A percentile compares a stretch with the other conserved stretches of the same genome.
phyloP scores from a whole-genome alignment of 2,329 filamentous ascomycete genomes.

The Fusarium nodosum region DNA sequence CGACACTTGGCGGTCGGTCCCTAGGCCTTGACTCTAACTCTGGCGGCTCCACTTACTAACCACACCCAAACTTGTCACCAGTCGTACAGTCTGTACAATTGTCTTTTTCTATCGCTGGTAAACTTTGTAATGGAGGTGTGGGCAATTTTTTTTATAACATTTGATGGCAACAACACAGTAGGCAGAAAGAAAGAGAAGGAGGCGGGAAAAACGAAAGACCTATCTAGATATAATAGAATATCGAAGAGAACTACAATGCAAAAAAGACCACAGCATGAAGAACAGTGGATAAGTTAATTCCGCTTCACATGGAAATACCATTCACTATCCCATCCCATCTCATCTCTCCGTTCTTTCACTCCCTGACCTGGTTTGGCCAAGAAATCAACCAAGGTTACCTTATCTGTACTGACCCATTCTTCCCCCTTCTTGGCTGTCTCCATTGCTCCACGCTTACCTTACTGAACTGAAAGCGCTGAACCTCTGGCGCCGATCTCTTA shows the following conservation, averaged over 20 bases:
- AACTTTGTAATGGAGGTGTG: conserved; percentile 21
- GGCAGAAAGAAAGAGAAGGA: neutral
- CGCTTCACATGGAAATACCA: conserved; percentile 24
- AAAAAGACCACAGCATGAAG: neutral
- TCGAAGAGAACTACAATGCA: neutral
- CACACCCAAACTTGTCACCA: conserved; percentile 29
- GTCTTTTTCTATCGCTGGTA: neutral
- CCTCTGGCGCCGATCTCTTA: conserved; percentile 44
- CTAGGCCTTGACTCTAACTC: conserved; percentile 44
- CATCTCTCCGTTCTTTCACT: conserved; percentile 22
- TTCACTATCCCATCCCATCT: conserved; percentile 2
- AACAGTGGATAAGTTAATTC: conserved; percentile 25
- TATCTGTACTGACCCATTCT: conserved; percentile 47
- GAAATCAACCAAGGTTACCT: conserved; percentile 39
- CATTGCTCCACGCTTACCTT: conserved; percentile 15
- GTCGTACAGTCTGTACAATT: neutral
- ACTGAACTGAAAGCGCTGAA: conserved; percentile 13
- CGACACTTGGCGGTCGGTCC: conserved; percentile 28
- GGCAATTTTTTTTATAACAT: neutral
- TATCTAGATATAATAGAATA: conserved; percentile 7
- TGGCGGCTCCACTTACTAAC: conserved; percentile 40
- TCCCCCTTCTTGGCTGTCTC: conserved; percentile 38
- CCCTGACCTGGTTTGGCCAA: conserved; percentile 29
- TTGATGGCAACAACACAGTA: conserved; percentile 4
- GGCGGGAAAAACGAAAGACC: neutral